Base-by-base conservation (phyloP, 805 yeast species). In the Candida peoriensis region DNA sequence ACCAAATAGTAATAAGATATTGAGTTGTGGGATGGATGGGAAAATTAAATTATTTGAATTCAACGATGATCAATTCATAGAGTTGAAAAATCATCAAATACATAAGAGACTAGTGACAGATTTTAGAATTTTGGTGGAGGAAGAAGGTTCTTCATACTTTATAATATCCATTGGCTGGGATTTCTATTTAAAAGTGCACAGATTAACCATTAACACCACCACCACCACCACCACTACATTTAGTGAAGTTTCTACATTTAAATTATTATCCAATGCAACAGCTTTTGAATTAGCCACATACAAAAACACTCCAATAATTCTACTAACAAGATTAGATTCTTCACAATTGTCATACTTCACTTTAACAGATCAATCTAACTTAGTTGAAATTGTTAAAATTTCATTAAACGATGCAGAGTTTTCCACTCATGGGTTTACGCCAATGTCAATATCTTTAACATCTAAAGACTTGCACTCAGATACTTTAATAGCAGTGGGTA, bases 321-420 rank as follows among this genome's bases (percentile, higher is more conserved):
- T 78, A n/a, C 55, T 79, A 1, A 77, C 85, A 4, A 69, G 81
- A 44, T 50, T 66, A 20, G 87, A 82, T 20, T 70, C 73, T 24
- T 76, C 90, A 0, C 64, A 73, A 37, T 38, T 83, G 25, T 66
- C 73, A 3, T 66, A 74, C n/a, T 64, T 68, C 34, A 42, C 47
- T 20, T 21, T 38, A 21, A 31, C 36, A 18, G 23, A 13, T 12
- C 40, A 16, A 16, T 20, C 11, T 14, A 47, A 17, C 10, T 32
- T 75, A 2, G 32, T 49, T 2, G 70, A 68, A 37, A 20, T 63
- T 4, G 62, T 61, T 32, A 67, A 68, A 41, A 52, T 83, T 6
- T 78, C 90, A 0, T 57, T 82, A 30, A 82, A 81, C 54, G 88
- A 78, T 52, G 81, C 93, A 1, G 82, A 81, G 47, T 84, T 81